Base-by-base conservation (phyloP, 176 grass and related monocot species). In the Oryza brachyantha region DNA sequence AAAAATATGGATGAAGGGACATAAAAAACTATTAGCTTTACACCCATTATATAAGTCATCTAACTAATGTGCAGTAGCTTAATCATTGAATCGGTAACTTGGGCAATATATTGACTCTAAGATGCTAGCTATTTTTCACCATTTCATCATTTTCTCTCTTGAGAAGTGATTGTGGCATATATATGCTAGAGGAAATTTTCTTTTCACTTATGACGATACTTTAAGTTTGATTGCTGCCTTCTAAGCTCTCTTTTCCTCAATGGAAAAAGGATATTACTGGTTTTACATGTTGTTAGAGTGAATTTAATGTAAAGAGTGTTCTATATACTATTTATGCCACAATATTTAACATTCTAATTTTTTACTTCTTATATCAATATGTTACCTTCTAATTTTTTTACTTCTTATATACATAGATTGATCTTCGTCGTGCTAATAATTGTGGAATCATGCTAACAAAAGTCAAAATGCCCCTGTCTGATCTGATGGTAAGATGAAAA, bases 381-480 rank as follows among this genome's bases (percentile, higher is more conserved):
- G n/a, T n/a, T n/a, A n/a, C n/a, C n/a, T n/a, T n/a, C n/a, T n/a
- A n/a, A n/a, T n/a, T 57, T 26, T 64, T 34, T 75, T 76, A 61
- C 21, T 75, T 13, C 13, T 48, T 74, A 8, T 54, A 65, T 85
- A 10, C 60, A 43, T 90, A 98, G 96, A 98, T 98, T 75, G 96
- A 98, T 86, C 89, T 98, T 87, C 88, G 96, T 3, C 90, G 75
- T 70, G 92, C 96, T 63, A 98, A 98, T 76, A 98, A 98, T 85
- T 98, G 96, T 84, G 92, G 85, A 90, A 98, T 98, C 52, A 98
- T 98, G 96, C 96, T 98, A 84, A 98, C 92, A 80, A 93, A 98
- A 86, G 92, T 98, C 70, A 98, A 98, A 93, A 98, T 98, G 90
- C 96, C 96, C 42, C 63, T 98, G 71, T 72, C 90, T 60, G 96